Evolutionary conservation across 371 early-diverging fungal genomes (phyloP).

Genomic region (Mortierella sp.): DNA sequence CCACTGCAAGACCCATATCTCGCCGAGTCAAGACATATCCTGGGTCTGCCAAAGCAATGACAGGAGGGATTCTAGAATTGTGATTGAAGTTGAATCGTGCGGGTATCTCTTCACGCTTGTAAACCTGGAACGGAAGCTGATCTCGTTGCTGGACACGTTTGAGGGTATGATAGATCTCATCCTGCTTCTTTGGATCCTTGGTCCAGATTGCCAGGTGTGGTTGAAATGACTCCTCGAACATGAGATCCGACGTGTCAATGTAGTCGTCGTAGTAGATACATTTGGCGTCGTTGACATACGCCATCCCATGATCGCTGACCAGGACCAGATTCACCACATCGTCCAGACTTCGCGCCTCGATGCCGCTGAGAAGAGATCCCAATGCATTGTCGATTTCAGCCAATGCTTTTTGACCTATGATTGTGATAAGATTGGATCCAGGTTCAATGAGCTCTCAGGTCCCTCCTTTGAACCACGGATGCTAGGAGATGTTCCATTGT

Average conservation of each 20-base stretch:
- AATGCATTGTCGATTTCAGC: slow-evolving; percentile 73
- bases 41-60: slow-evolving; percentile 76
- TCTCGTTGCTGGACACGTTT: slow-evolving; percentile 46
- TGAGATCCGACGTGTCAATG: slow-evolving; percentile 59
- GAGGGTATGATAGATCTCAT: slow-evolving; percentile 53
- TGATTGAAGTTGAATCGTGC: slow-evolving; percentile 68
- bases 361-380: slow-evolving; percentile 64
- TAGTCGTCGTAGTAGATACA: slow-evolving; percentile 85
- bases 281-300: slow-evolving; percentile 57
- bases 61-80: slow-evolving; percentile 76
- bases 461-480: no score
- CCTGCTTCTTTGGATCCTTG: slow-evolving; percentile 23
- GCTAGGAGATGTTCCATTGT: no score
- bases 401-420: slow-evolving; percentile 61
- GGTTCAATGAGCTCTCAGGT: no score
- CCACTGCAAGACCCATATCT: slow-evolving; percentile 45
- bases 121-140: slow-evolving; percentile 70
- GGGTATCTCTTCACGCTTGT: slow-evolving; percentile 74
- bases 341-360: slow-evolving; percentile 69
- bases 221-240: slow-evolving; percentile 49
- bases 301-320: slow-evolving; percentile 96
- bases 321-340: slow-evolving; percentile 81
- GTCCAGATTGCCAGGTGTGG: slow-evolving; percentile 43
- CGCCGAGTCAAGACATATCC: slow-evolving; percentile 60
- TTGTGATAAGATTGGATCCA: no score